phyloP scores from a whole-genome alignment of 805 yeast species.

The Hanseniaspora hatyaiensis region DNA sequence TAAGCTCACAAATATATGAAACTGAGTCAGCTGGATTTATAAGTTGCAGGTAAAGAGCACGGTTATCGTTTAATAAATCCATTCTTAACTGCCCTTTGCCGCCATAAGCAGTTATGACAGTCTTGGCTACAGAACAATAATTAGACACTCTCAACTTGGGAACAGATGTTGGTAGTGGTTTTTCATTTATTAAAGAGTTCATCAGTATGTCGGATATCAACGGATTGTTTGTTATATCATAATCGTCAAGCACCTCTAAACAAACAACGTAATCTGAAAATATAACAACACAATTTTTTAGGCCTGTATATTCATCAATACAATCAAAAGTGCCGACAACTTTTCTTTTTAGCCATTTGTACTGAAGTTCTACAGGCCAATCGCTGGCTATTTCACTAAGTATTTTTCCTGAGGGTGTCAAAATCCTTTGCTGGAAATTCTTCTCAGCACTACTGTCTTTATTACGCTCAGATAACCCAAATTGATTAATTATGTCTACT shows the following conservation, averaged over 20 bases:
- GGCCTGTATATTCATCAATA: slow-evolving; percentile 28
- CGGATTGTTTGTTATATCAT: slow-evolving; percentile 33
- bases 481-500: slow-evolving; percentile 62
- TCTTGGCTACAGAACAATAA: slow-evolving; percentile 53
- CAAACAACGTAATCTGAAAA: slow-evolving; percentile 73
- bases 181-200: slow-evolving; percentile 82
- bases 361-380: slow-evolving; percentile 81
- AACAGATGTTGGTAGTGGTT: slow-evolving; percentile 51
- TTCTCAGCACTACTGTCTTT: slow-evolving; percentile 23
- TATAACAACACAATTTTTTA: slow-evolving; percentile 51
- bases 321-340: slow-evolving; percentile 66
- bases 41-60: slow-evolving; percentile 10
- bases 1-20: slow-evolving; percentile 24
- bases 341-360: slow-evolving; percentile 78
- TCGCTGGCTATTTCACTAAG: slow-evolving; percentile 69
- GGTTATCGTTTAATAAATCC: slow-evolving; percentile 18
- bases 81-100: slow-evolving; percentile 23
- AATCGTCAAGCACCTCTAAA: slow-evolving; percentile 40
- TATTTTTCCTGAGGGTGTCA: slow-evolving; percentile 85
- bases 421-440: slow-evolving; percentile 52
- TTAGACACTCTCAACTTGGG: slow-evolving; percentile 59
- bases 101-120: slow-evolving; percentile 38
- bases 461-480: slow-evolving; percentile 41
- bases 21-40: slow-evolving; percentile 17
- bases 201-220: slow-evolving; percentile 67